Evolutionary conservation across 179 eudicot genomes (phyloP), one percentile per base, ranked within the genome.

Genomic region (Pouteria campechiana): DNA sequence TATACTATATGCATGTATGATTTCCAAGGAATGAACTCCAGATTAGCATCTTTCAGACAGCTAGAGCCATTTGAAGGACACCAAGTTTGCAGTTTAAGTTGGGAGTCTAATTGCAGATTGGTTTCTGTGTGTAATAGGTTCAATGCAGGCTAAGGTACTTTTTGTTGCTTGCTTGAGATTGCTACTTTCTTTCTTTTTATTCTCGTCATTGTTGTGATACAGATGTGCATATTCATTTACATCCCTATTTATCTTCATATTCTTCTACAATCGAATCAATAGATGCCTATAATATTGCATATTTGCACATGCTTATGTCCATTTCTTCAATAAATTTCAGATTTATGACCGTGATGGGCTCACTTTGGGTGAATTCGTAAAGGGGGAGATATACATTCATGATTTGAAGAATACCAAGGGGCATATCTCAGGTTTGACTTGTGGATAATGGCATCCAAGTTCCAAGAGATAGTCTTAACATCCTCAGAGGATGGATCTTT

Each of bases 281-380:
- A n/a, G n/a, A n/a, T n/a, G n/a, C n/a, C n/a, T n/a, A n/a, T n/a
- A n/a, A n/a, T n/a, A n/a, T n/a, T n/a, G n/a, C n/a, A n/a, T n/a
- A n/a, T n/a, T n/a, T n/a, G n/a, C n/a, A n/a, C n/a, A n/a, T n/a
- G n/a, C n/a, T n/a, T n/a, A n/a, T n/a, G n/a, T n/a, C n/a, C n/a
- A n/a, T n/a, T n/a, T n/a, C n/a, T n/a, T n/a, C n/a, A n/a, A n/a
- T n/a, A n/a, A n/a, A 18, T 53, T 18, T 33, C 44, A 71, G 76
- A 66, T 71, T 21, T 71, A 57, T 66, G 76, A 71, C 32, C 76
- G 76, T n/a, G 73, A 71, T 71, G 76, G 76, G 32, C 58, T 71
- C 25, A 66, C 76, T 7, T 61, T 71, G 44, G 76, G 76, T 1
- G 76, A 71, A 62, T 71, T 65, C 54, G 45, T 71, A 3, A 71